Percentiles rank a stretch among this genome's conserved stretches.
phyloP scores from a whole-genome alignment of 805 yeast genomes.

The Trichomonascus vanleenenianus region DNA sequence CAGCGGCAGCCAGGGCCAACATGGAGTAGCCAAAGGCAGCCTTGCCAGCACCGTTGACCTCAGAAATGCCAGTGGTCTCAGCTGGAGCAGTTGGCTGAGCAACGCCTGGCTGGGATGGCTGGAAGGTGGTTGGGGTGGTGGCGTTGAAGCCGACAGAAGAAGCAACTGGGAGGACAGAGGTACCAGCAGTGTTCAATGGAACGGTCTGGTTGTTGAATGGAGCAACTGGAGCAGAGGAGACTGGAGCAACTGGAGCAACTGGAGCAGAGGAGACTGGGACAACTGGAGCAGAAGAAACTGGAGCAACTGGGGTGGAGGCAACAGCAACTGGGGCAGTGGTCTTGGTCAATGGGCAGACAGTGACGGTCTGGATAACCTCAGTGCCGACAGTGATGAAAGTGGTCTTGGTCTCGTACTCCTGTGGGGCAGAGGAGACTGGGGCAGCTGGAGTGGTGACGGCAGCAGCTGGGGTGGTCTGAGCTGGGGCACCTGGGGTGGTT shows the following conservation, averaged over 20 bases:
- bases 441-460: conserved; percentile 3
- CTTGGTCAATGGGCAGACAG: conserved; percentile 1
- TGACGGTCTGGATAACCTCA: neutral
- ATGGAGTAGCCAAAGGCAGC: conserved; percentile 2
- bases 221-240: conserved; percentile 2
- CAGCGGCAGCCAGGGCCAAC: conserved; percentile 2
- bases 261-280: conserved; percentile 1
- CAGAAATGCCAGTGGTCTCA: conserved; percentile 1
- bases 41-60: conserved; percentile 3
- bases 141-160: conserved; percentile 2
- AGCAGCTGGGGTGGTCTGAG: conserved; percentile 3
- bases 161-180: neutral
- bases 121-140: conserved; percentile 1
- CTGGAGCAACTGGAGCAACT: conserved; percentile 1
- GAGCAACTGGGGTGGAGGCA: no score
- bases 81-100: conserved; percentile 3
- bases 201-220: conserved; percentile 2
- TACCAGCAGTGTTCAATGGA: conserved; percentile 1
- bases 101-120: neutral
- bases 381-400: conserved; percentile 1
- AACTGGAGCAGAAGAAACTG: conserved; percentile 3
- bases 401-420: neutral
- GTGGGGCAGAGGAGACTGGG: neutral
- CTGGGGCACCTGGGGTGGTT: conserved; percentile 3
- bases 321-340: neutral